These are phyloP conservation scores for Penicillium sp. DNA, from an alignment of 2,329 filamentous ascomycete species.

Conservation along the genomic window DNA sequence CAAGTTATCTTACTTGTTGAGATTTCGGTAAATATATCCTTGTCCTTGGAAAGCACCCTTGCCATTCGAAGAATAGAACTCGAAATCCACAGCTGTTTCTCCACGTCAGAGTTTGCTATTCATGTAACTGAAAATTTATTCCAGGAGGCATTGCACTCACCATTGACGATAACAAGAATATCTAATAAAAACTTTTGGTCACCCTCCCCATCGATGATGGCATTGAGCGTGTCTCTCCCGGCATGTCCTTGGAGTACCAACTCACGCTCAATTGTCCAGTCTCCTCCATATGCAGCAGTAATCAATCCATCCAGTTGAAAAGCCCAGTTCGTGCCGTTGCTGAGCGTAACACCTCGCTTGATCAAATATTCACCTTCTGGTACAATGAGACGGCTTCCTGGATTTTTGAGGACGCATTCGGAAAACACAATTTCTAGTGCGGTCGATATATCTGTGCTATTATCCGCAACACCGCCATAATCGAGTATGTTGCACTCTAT, in stretches of 20 bases:
- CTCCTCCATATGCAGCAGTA: conserved; percentile 30
- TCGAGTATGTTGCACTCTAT: conserved; percentile 15
- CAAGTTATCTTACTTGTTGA: conserved; percentile 23
- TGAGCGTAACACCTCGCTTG: conserved; percentile 25
- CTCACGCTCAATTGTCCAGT: conserved; percentile 30
- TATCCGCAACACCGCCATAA: conserved; percentile 14
- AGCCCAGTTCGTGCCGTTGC: conserved; percentile 35
- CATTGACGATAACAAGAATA: conserved; percentile 33
- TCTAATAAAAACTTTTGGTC: conserved; percentile 30
- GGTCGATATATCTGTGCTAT: conserved; percentile 10
- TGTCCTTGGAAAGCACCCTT: conserved; percentile 37
- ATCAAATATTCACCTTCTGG: conserved; percentile 31
- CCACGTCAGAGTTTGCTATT: too few relatives aligned
- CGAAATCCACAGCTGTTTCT: conserved; percentile 31
- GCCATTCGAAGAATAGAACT: conserved; percentile 37
- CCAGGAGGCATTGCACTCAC: conserved; percentile 8
- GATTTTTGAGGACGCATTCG: conserved; percentile 13
- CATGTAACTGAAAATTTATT: too few relatives aligned
- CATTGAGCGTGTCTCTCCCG: conserved; percentile 27
- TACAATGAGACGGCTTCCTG: conserved; percentile 27
- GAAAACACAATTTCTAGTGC: conserved; percentile 22
- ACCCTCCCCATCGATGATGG: conserved; percentile 36
- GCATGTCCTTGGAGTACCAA: conserved; percentile 31
- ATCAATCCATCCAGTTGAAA: conserved; percentile 36
- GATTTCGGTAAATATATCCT: conserved; percentile 34